Evolutionary conservation across 2,329 filamentous ascomycete species (phyloP).

Genomic region (Zasmidium cellare): DNA sequence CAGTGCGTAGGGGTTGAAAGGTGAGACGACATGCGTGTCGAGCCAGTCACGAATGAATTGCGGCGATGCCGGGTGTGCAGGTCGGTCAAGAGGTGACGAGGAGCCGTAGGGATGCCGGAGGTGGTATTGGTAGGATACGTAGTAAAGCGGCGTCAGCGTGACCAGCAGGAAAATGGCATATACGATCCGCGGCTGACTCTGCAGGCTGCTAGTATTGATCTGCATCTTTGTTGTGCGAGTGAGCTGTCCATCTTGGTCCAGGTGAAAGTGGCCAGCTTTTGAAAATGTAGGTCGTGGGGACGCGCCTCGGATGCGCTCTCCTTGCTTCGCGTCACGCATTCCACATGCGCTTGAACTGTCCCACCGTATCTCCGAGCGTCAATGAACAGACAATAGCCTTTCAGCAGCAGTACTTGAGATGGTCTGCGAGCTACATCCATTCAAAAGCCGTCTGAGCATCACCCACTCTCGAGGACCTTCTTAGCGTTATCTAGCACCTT

Average conservation of each 20-base stretch:
- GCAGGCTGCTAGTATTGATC: constrained; percentile 4
- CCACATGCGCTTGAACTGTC: not conserved
- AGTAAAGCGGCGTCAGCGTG: constrained; percentile 23
- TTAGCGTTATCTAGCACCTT: constrained; percentile 50
- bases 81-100: not conserved
- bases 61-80: constrained; percentile 2
- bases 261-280: not conserved
- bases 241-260: not conserved
- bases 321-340: not conserved
- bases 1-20: constrained; percentile 26
- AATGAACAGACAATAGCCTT: no score
- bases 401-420: no score
- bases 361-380: no score
- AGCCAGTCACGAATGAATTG: constrained; percentile 30
- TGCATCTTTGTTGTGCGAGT: not conserved
- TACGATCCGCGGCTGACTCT: constrained; percentile 11
- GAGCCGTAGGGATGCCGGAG: constrained; percentile 12
- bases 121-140: constrained; percentile 23
- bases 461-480: constrained; percentile 44
- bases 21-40: constrained; percentile 19
- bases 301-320: not conserved
- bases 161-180: constrained; percentile 7
- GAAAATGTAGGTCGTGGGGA: not conserved
- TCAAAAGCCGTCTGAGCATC: no score
- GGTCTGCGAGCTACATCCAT: no score